Base-by-base conservation (phyloP, 176 grass and related monocot genomes). In the Aegilops umbellulata region DNA sequence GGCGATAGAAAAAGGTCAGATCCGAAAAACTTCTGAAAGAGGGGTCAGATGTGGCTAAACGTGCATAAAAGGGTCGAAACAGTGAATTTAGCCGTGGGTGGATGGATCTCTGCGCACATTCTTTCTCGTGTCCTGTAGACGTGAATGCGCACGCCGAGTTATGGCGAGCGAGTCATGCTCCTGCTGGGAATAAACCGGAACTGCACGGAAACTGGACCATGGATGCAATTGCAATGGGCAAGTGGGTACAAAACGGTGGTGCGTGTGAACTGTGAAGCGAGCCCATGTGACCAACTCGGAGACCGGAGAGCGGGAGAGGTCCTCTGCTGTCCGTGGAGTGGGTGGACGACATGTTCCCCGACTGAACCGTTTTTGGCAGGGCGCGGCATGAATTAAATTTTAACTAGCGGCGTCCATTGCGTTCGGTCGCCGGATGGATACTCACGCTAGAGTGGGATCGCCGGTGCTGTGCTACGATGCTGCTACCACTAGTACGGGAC, bases 261-360 rank as follows among this genome's bases (percentile, higher is more conserved):
- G 60, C 41, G 11, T 31, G 27, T 25, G 31, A 23, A 20, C 7
- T 31, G 27, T 25, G 31, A 23, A 20, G n/a, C 23, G 4, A 0
- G 47, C 6, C 87, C 83, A 85, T 89, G 88, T 89, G 88, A 46
- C 41, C 8, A 9, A 10, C 9, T 10, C 38, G 35, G 35, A 36
- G n/a, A n/a, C n/a, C n/a, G n/a, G n/a, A n/a, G n/a, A n/a, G n/a
- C n/a, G n/a, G n/a, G n/a, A n/a, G 35, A 36, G 35, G 9, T 41
- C 38, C 41, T 17, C 47, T 6, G 47, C 47, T 6, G 44, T 1
- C 44, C 44, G 44, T 46, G 47, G 47, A 51, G 47, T 51, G 47
- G 47, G 47, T 51, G 47, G 47, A 16, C 47, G 47, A 7, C 47
- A 51, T 51, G 47, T 57, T 57, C 53, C 53, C 53, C 53, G 19